Conservation (phyloP, 2,329 filamentous ascomycete species). For the Fusarium tuaranense region DNA sequence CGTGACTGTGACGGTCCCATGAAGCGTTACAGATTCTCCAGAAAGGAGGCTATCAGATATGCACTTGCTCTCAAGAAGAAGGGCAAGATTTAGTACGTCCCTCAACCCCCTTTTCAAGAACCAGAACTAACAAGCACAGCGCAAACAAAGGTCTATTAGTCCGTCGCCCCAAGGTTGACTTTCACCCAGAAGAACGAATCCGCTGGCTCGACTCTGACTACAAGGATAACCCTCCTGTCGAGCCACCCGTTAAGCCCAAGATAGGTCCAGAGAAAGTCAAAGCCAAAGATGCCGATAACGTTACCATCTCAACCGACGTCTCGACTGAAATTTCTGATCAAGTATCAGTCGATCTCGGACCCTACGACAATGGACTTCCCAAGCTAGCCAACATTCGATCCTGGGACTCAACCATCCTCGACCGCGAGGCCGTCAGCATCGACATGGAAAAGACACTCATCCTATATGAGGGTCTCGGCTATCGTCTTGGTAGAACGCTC, state of each 20-base stretch:
- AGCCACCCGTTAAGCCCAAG: not conserved
- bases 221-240: not conserved
- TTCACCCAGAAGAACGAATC: slow-evolving; percentile 41
- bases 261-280: not conserved
- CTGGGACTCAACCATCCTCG: slow-evolving; percentile 1
- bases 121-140: not conserved
- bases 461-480: slow-evolving; percentile 49
- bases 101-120: not conserved
- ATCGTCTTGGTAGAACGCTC: slow-evolving; percentile 54
- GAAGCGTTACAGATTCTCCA: slow-evolving; percentile 39
- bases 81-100: slow-evolving; percentile 29
- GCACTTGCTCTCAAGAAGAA: slow-evolving; percentile 4
- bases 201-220: slow-evolving; percentile 21
- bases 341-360: slow-evolving; percentile 13
- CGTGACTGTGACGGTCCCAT: slow-evolving; percentile 28
- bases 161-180: not conserved
- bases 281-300: slow-evolving; percentile 7
- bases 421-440: not conserved
- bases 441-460: slow-evolving; percentile 18
- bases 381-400: slow-evolving; percentile 17
- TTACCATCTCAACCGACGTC: slow-evolving; percentile 8
- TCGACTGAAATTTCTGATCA: slow-evolving; percentile 27
- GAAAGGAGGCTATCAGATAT: slow-evolving; percentile 30
- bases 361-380: slow-evolving; percentile 31
- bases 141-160: not conserved